Conservation (phyloP, 495 filamentous ascomycete species). For the Aspergillus biplanus region DNA sequence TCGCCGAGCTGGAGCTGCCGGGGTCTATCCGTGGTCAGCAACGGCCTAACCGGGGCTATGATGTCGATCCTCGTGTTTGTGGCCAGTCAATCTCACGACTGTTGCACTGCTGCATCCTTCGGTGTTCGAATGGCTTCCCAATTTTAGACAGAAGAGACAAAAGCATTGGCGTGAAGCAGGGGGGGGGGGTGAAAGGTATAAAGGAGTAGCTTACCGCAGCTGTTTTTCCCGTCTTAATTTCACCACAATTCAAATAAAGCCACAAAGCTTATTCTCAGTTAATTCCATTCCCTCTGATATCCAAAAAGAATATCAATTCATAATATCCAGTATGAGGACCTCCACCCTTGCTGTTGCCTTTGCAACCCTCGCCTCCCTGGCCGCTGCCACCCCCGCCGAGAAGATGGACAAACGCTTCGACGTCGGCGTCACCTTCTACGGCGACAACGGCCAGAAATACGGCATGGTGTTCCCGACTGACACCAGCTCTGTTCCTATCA, state of each 20-base stretch:
- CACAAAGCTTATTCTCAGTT: background rate
- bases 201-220: background rate
- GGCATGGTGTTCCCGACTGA: constrained; percentile 11
- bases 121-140: too few relatives aligned
- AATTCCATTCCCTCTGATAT: background rate
- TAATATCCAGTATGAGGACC: background rate
- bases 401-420: too few relatives aligned
- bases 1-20: too few relatives aligned
- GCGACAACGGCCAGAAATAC: constrained; percentile 8
- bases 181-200: background rate
- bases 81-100: background rate
- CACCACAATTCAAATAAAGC: background rate
- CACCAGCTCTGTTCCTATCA: background rate
- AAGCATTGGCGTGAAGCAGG: background rate
- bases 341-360: background rate
- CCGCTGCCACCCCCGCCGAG: background rate
- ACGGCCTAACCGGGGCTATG: background rate
- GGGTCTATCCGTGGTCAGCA: too few relatives aligned
- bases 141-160: too few relatives aligned
- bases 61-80: background rate
- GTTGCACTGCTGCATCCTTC: background rate
- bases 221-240: background rate
- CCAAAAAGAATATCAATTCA: background rate
- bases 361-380: background rate
- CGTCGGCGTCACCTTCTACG: constrained; percentile 21